A percentile compares a stretch with the other conserved stretches of the same genome.
Conservation (phyloP, 768 basidiomycete species). For the Boletus edulis region DNA sequence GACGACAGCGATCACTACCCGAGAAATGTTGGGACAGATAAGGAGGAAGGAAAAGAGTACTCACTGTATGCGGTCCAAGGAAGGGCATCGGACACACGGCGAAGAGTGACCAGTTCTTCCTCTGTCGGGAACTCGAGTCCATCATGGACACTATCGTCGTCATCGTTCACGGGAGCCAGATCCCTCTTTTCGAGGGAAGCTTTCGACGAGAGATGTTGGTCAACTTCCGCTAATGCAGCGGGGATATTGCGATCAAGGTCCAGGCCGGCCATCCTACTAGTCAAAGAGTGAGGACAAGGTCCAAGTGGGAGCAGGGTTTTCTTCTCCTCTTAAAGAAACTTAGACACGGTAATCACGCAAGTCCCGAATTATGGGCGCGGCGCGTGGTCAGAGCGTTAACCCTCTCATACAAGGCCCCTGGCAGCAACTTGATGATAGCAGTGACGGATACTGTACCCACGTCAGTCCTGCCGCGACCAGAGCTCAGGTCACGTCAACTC, state of each 20-base stretch:
- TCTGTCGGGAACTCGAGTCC: conserved; percentile 64
- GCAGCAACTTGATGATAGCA: background rate
- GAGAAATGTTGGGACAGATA: background rate
- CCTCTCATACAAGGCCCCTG: background rate
- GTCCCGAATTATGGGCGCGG: background rate
- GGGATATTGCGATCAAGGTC: conserved; percentile 8
- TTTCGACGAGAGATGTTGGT: background rate
- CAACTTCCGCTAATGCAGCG: conserved; percentile 14
- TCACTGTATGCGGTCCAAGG: conserved; percentile 54
- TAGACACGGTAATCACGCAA: background rate
- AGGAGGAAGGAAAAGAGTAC: background rate
- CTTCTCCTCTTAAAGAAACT: conserved; percentile 5
- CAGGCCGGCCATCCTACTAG: conserved; percentile 8
- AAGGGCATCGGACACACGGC: conserved; percentile 57
- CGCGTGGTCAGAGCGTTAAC: background rate
- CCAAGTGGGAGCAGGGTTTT: background rate
- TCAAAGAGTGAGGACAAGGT: background rate
- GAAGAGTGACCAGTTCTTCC: conserved; percentile 55
- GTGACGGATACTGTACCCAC: background rate
- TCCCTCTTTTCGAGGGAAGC: conserved; percentile 25
- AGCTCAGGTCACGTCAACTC: background rate
- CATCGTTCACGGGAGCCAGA: background rate
- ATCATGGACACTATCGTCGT: conserved; percentile 40
- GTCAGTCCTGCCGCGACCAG: background rate
- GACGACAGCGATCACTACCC: conserved; percentile 58